Evolutionary conservation across 2,329 filamentous ascomycete genomes (phyloP).

Genomic region (Trematosphaeria pertusa): DNA sequence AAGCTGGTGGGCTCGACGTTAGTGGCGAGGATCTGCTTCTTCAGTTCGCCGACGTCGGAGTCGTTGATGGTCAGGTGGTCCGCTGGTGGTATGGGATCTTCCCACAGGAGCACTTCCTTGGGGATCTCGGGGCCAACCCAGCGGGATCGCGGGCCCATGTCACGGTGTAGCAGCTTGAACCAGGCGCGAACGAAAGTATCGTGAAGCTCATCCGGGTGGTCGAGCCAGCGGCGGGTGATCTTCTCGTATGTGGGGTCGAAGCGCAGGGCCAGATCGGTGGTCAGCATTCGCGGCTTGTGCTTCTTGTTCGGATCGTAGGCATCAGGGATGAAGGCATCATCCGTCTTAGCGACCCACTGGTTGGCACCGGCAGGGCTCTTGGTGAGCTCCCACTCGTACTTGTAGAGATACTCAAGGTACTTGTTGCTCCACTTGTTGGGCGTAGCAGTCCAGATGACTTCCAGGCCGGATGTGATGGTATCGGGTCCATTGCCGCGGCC

Average conservation of each 20-base stretch:
- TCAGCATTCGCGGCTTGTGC: slow-evolving; percentile 78
- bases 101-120: slow-evolving; percentile 73
- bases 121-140: slow-evolving; percentile 80
- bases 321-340: slow-evolving; percentile 72
- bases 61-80: slow-evolving; percentile 66
- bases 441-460: slow-evolving; percentile 80
- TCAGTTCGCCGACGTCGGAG: slow-evolving; percentile 69
- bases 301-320: slow-evolving; percentile 74
- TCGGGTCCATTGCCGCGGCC: slow-evolving; percentile 72
- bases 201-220: slow-evolving; percentile 71
- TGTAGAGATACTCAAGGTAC: slow-evolving; percentile 79
- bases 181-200: slow-evolving; percentile 76
- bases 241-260: slow-evolving; percentile 77
- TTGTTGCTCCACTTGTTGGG: slow-evolving; percentile 78
- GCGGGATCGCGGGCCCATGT: slow-evolving; percentile 73
- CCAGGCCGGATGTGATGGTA: slow-evolving; percentile 77
- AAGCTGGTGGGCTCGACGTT: slow-evolving; percentile 68
- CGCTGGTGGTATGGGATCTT: slow-evolving; percentile 71
- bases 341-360: slow-evolving; percentile 78
- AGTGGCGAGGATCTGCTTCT: slow-evolving; percentile 71
- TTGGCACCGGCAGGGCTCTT: slow-evolving; percentile 79
- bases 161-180: slow-evolving; percentile 85
- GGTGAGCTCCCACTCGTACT: slow-evolving; percentile 77
- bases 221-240: slow-evolving; percentile 73
- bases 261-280: slow-evolving; percentile 75